Conservation (phyloP, 2,329 filamentous ascomycete genomes). For the Phymatotrichopsis omnivora region DNA sequence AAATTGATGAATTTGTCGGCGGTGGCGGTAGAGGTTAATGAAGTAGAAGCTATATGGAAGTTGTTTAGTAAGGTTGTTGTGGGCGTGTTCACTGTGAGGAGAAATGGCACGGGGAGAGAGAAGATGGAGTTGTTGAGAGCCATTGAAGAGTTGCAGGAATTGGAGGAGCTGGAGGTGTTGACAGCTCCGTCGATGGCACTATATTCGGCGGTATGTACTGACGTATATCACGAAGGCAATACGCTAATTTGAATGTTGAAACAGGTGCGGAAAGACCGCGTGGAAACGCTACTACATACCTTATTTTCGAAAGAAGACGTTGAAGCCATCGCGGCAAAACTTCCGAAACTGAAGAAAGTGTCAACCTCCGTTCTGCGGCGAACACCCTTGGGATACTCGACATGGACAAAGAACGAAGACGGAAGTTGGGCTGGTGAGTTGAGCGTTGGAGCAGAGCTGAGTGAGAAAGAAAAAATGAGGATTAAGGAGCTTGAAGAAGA, state of each 20-base stretch:
- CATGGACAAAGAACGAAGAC: background rate
- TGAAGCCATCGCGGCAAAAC: background rate
- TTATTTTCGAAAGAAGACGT: background rate
- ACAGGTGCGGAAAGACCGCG: background rate
- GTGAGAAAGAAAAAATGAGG: conserved; percentile 36
- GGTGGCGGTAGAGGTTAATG: too few species aligned
- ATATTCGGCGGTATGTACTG: background rate
- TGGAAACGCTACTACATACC: background rate
- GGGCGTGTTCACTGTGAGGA: too few species aligned
- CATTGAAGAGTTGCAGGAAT: background rate
- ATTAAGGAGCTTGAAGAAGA: conserved; percentile 32
- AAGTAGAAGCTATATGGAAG: too few species aligned
- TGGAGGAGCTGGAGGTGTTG: background rate
- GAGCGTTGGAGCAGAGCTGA: conserved; percentile 36
- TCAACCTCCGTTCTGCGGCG: background rate
- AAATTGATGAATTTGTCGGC: too few species aligned
- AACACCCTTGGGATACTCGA: background rate
- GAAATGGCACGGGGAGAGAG: too few species aligned
- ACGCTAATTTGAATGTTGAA: background rate
- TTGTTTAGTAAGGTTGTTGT: too few species aligned
- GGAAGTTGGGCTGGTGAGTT: background rate
- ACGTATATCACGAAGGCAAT: background rate
- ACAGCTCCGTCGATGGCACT: background rate
- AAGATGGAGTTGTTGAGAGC: background rate
- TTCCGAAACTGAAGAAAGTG: background rate